Percentiles rank a stretch among this genome's conserved stretches.
Evolutionary conservation across 2,329 filamentous ascomycete genomes (phyloP).

Genomic region (Pseudogymnoascus sp.): DNA sequence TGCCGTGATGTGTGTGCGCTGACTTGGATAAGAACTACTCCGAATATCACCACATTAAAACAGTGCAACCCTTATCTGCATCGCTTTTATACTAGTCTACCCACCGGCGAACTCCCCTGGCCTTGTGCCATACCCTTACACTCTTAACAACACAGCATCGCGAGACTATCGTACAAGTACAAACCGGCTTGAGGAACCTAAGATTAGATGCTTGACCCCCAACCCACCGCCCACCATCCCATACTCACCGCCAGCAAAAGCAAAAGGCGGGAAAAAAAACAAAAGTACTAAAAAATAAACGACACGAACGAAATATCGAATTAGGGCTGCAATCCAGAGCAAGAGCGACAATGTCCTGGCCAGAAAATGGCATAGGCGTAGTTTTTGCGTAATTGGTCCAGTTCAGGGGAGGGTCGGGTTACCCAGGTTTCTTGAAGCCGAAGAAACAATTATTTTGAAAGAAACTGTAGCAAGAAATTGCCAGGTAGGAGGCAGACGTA

Average conservation of each 20-base stretch:
- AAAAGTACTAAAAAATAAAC: neutral
- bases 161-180: constrained; percentile 5
- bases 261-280: neutral
- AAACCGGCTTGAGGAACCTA: neutral
- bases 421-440: constrained; percentile 11
- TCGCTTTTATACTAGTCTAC: neutral
- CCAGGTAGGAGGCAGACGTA: constrained; percentile 4
- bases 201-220: neutral
- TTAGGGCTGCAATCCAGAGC: neutral
- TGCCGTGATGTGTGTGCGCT: constrained; percentile 63
- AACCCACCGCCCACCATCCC: neutral
- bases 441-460: neutral
- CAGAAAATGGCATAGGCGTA: neutral
- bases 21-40: neutral
- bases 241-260: neutral
- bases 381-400: neutral
- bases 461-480: neutral
- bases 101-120: neutral
- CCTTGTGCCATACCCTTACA: neutral
- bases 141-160: constrained; percentile 1
- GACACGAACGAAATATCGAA: neutral
- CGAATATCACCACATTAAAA: neutral
- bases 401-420: constrained; percentile 15
- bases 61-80: neutral
- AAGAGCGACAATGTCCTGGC: neutral